These are phyloP conservation scores for Blastocystis sp. DNA, from an alignment of 352 stramenopile genomes.

Conservation along the genomic window DNA sequence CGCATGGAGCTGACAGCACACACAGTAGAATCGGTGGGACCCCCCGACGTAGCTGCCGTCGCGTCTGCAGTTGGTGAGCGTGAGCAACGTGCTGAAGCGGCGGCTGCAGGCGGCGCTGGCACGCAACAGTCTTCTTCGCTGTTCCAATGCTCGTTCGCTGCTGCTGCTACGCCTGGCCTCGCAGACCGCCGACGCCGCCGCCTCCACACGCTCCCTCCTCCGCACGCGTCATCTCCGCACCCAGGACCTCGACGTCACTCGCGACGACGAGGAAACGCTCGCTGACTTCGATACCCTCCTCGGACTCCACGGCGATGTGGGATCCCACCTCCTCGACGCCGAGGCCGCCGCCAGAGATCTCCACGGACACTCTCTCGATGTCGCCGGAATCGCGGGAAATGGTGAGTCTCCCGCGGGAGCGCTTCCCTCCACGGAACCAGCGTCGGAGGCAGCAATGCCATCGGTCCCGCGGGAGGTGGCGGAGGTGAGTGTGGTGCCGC, in stretches of 20 bases:
- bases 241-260: neutral
- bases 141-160: neutral
- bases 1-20: neutral
- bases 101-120: neutral
- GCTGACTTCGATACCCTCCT: neutral
- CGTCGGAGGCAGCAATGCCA: neutral
- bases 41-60: neutral
- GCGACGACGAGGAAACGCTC: neutral
- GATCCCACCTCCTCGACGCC: neutral
- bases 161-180: neutral
- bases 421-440: neutral
- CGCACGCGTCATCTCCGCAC: neutral
- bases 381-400: neutral
- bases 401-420: neutral
- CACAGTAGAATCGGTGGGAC: neutral
- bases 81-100: neutral
- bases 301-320: neutral
- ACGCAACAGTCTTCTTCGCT: neutral
- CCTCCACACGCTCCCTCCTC: conserved; percentile 14
- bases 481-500: neutral
- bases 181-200: neutral
- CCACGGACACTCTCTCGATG: neutral
- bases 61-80: neutral
- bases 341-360: neutral
- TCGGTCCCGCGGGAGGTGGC: neutral